Base-by-base conservation (phyloP, 306 rosid genomes). In the Castanospermum australe region DNA sequence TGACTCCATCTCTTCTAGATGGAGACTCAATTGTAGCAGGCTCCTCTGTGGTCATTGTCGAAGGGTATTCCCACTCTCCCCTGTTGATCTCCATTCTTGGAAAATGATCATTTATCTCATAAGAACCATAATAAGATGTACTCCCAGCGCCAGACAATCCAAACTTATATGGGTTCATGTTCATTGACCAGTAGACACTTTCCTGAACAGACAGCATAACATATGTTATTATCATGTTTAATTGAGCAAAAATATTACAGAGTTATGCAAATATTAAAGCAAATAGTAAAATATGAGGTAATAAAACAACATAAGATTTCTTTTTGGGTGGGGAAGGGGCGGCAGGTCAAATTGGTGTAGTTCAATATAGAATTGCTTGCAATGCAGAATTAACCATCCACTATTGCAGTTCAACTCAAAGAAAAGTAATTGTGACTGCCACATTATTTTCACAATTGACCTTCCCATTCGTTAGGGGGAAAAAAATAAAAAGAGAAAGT, bases 181-280 rank as follows among this genome's bases (percentile, higher is more conserved):
- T 92, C 97, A 90, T 91, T 61, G 97, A 92, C 97, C 98, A 94
- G 83, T 94, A 89, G 25, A 78, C 85, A 84, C 88, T 83, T 74
- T 90, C 97, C 97, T 92, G 84, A 67, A 84, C 67, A 80, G 35
- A 77, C 7, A 75, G 55, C 61, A 81, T 22, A 80, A 21, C 42
- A 55, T 28, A 47, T n/a, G 55, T 44, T 38, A 82, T 35, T 15
- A 14, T 67, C 63, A 59, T 30, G 52, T 74, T 67, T 50, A 21
- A 79, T 38, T 33, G 12, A 20, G 54, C 42, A 61, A 67, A 45
- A 52, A 15, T 47, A 65, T 71, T 21, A 14, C 8, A 33, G n/a
- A n/a, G 5, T 42, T 9, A 45, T 35, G 51, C 48, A 82, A 73
- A 70, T 1, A 22, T 68, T 11, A 73, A 62, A 73, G 62, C 75